A percentile compares a stretch with the other conserved stretches of the same genome.
Evolutionary conservation across 768 basidiomycete species (phyloP).

Genomic region (Macrolepiota fuliginosa): DNA sequence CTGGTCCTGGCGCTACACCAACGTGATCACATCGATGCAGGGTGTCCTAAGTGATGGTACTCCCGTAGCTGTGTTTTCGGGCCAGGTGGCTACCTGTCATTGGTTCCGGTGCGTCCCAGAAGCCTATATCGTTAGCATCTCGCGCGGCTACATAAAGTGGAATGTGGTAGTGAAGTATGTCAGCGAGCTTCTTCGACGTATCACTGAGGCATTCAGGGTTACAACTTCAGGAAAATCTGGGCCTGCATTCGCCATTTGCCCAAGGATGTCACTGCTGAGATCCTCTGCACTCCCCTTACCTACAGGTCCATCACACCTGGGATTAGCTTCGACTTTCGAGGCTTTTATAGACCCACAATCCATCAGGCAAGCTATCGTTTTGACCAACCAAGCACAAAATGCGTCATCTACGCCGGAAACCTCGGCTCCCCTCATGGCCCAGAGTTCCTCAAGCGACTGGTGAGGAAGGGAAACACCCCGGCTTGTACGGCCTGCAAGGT

Average conservation of each 20-base stretch:
- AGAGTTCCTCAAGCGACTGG: constrained; percentile 78
- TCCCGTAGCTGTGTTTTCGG: constrained; percentile 92
- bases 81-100: constrained; percentile 99
- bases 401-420: constrained; percentile 95
- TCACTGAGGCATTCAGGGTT: constrained; percentile 99
- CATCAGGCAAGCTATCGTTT: constrained; percentile 73
- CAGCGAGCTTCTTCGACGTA: constrained; percentile 87
- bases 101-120: constrained; percentile 99
- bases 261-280: constrained; percentile 96
- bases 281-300: constrained; percentile 81
- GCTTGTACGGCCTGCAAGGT: no score
- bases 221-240: constrained; percentile 96
- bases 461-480: constrained; percentile 84
- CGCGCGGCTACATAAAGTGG: constrained; percentile 97
- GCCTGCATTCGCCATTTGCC: constrained; percentile 95
- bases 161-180: constrained; percentile 99
- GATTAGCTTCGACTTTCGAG: constrained; percentile 63
- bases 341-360: constrained; percentile 60
- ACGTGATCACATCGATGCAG: constrained; percentile 97
- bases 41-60: constrained; percentile 94
- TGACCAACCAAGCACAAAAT: constrained; percentile 93
- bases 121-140: constrained; percentile 95
- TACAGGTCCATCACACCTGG: constrained; percentile 87
- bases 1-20: constrained; percentile 98
- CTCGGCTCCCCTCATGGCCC: constrained; percentile 76